Base-by-base conservation (phyloP, 1,139 yeast species). In the Meyerozyma carpophila region DNA sequence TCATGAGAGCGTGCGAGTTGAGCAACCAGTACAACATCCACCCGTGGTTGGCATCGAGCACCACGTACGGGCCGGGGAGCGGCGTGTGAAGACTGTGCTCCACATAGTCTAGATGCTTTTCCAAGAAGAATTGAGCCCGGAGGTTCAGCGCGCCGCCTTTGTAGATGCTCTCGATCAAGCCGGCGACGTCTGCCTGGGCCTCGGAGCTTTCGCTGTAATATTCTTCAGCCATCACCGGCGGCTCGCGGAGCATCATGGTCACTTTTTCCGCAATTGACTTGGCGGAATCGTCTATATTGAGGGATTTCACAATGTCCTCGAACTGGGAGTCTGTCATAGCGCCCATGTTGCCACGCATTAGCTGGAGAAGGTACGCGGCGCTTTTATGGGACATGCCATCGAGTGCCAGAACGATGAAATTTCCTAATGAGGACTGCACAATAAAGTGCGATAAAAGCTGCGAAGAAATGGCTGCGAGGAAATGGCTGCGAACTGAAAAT, bases 11-110 rank as follows among this genome's bases (percentile, higher is more conserved):
- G n/a, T 48, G 43, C 4, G 90, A 71, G 58, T 89, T 90, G 36
- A 78, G 56, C 2, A 84, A 64, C 98, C 98, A 93, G 61, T 87
- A 91, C 3, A 85, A 50, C 61, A 93, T 66, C 98, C 98, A 94
- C 0, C 96, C 83, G 49, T 86, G 91, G 21, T 95, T 86, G 0
- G 97, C 93, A 62, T 93, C 98, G 40, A 88, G 68, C 0, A 69
- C 65, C 41, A 66, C 62, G 62, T 72, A 77, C 38, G 63, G 56
- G 3, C 61, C 52, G 0, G 90, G 85, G 26, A 86, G 70, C 26
- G 73, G 68, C 26, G 59, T 62, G 18, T 48, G 52, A 21, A 86
- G 63, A 39, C 72, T 69, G 24, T 42, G 45, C 26, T 48, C 46
- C 8, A 57, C 40, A 43, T 55, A 63, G 5, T 38, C 37, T 8